Evolutionary conservation across 495 filamentous ascomycete species (phyloP).

Genomic region (Annulohypoxylon bovei): DNA sequence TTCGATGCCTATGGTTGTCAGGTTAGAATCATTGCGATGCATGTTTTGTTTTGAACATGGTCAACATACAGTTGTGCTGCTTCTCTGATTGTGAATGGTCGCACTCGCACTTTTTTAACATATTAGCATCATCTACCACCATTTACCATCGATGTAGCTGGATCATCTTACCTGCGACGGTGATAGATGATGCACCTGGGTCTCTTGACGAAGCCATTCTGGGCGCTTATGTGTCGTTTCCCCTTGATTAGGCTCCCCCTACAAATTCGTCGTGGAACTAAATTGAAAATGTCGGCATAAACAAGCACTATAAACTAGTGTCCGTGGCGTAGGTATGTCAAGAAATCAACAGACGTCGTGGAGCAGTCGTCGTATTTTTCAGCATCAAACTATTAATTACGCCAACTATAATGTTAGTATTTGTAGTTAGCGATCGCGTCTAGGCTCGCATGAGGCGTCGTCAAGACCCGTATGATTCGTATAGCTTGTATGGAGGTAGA

Average conservation of each 20-base stretch:
- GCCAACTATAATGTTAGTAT: conserved; percentile 3
- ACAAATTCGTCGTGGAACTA: conserved; percentile 19
- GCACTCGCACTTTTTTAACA: conserved; percentile 77
- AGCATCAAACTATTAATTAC: conserved; percentile 7
- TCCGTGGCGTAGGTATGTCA: background rate
- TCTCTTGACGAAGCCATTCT: conserved; percentile 46
- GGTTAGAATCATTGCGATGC: conserved; percentile 23
- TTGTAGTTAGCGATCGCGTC: conserved; percentile 7
- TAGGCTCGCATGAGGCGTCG: conserved; percentile 1
- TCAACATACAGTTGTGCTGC: conserved; percentile 69
- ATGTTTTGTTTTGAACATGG: conserved; percentile 13
- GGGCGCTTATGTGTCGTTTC: conserved; percentile 4
- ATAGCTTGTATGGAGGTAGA: too few species aligned
- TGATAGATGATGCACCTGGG: conserved; percentile 55
- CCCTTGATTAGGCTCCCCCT: conserved; percentile 20
- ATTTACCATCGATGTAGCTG: conserved; percentile 53
- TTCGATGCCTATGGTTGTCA: conserved; percentile 65
- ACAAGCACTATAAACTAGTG: conserved; percentile 11
- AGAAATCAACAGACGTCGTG: background rate
- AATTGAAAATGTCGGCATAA: conserved; percentile 37
- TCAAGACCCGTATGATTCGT: conserved; percentile 3
- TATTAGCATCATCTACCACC: conserved; percentile 20
- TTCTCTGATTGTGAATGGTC: conserved; percentile 88
- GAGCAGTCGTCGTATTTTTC: conserved; percentile 3
- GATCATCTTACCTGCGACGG: conserved; percentile 52